Base-by-base conservation (phyloP, 108 stramenopile genomes). In the Cylindrotheca fusiformis region DNA sequence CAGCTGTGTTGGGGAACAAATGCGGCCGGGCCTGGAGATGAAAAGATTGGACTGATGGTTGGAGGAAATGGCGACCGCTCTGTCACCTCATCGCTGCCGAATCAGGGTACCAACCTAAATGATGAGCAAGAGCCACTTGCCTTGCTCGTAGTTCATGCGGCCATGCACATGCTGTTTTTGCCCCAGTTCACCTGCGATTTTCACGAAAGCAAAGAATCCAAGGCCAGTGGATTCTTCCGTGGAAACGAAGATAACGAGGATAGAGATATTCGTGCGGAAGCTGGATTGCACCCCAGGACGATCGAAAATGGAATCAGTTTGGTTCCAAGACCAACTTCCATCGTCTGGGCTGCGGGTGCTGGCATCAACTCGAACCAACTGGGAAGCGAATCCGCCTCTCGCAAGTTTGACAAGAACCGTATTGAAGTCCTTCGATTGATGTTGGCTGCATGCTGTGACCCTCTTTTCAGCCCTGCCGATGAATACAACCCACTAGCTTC, bases 131-230 rank as follows among this genome's bases (percentile, higher is more conserved):
- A 96, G 69, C 90, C 96, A 28, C 78, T 98, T 19, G 96, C 93
- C 2, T 59, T 91, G 26, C 73, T 95, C 29, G 84, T 96, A 4
- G 91, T 98, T 6, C 93, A 96, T 75, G 94, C 94, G 19, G 84
- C 89, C 5, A 93, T 97, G 89, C 95, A 95, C 78, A 82, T 97
- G 92, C 71, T 95, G 4, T 96, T 96, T 59, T 55, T 96, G 45
- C 93, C 93, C 8, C 91, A 84, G 66, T 95, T 98, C 75, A 98
- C 97, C 10, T 89, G 89, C 48, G 93, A 94, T 41, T 94, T 85
- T 68, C 90, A 89, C 60, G 92, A 96, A 55, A 93, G 95, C 48
- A 84, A 47, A 24, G 47, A 63, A 21, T 36, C 28, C 5, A 48
- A 48, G 4, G 44, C 0, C 23, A 20, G 47, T 18, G 30, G 28